A percentile compares a stretch with the other conserved stretches of the same genome.
Evolutionary conservation across 768 basidiomycete genomes (phyloP).

Genomic region (Rhizopogon roseolus): DNA sequence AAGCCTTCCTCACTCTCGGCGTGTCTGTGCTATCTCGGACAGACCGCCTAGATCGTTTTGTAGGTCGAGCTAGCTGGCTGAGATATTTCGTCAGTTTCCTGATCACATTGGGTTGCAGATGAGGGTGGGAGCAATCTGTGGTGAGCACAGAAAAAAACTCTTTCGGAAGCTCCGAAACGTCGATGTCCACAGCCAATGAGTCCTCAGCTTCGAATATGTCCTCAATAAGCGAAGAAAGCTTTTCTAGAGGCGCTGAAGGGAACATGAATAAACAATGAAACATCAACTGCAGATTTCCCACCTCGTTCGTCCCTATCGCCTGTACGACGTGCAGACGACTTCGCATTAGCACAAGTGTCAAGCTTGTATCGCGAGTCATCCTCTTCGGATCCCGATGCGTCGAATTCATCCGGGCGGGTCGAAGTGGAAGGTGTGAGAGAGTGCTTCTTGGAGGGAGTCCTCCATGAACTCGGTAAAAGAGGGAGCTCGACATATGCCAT

Average conservation of each 20-base stretch:
- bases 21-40: conserved; percentile 36
- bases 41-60: conserved; percentile 58
- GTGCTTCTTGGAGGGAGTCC: conserved; percentile 22
- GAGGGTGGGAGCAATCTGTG: conserved; percentile 52
- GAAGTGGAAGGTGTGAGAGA: conserved; percentile 28
- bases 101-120: conserved; percentile 52
- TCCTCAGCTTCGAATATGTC: conserved; percentile 87
- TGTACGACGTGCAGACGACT: conserved; percentile 53
- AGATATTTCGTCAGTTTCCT: conserved; percentile 70
- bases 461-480: conserved; percentile 19
- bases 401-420: conserved; percentile 46
- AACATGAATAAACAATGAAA: conserved; percentile 1
- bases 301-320: conserved; percentile 78
- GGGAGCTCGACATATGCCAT: conserved; percentile 30
- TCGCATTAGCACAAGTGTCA: conserved; percentile 29
- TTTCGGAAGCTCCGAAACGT: conserved; percentile 44
- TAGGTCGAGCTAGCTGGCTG: conserved; percentile 59
- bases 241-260: conserved; percentile 61
- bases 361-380: conserved; percentile 25
- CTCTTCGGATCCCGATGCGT: conserved; percentile 29
- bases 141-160: conserved; percentile 66
- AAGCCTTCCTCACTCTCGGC: conserved; percentile 46
- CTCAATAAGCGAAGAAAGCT: conserved; percentile 69
- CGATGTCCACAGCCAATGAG: conserved; percentile 51
- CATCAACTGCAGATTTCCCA: conserved; percentile 21